Evolutionary conservation across 208 protist genomes (phyloP).

Genomic region (Crithidia thermophila): DNA sequence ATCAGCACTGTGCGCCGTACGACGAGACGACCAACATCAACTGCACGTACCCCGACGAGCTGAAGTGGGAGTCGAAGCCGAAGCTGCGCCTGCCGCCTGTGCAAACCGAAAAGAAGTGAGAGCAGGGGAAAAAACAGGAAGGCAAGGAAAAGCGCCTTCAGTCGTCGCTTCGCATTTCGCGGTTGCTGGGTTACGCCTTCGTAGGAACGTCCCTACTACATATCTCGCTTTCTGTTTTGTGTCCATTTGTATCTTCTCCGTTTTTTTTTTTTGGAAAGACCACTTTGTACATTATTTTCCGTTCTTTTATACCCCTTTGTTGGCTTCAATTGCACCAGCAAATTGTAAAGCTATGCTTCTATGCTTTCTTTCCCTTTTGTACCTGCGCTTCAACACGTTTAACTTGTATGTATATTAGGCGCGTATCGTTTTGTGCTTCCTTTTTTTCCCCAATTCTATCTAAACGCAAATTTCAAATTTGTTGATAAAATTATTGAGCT

Average conservation of each 20-base stretch:
- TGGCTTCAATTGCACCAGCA: background rate
- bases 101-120: constrained; percentile 2
- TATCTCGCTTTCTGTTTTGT: background rate
- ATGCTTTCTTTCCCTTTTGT: no score
- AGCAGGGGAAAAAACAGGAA: background rate
- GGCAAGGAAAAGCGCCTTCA: background rate
- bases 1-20: constrained; percentile 66
- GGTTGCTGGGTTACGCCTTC: no score
- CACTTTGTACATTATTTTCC: background rate
- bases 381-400: no score
- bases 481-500: background rate
- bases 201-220: no score
- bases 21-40: constrained; percentile 82
- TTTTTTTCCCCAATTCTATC: background rate
- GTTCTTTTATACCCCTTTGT: background rate
- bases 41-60: constrained; percentile 77
- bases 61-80: constrained; percentile 51
- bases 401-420: no score
- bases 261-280: background rate
- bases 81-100: constrained; percentile 30
- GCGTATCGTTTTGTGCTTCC: no score
- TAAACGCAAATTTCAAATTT: background rate
- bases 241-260: background rate
- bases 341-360: no score
- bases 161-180: no score